Evolutionary conservation across 768 basidiomycete species (phyloP), one percentile per base, ranked within the genome.

Genomic region (Leccinellum albellum): DNA sequence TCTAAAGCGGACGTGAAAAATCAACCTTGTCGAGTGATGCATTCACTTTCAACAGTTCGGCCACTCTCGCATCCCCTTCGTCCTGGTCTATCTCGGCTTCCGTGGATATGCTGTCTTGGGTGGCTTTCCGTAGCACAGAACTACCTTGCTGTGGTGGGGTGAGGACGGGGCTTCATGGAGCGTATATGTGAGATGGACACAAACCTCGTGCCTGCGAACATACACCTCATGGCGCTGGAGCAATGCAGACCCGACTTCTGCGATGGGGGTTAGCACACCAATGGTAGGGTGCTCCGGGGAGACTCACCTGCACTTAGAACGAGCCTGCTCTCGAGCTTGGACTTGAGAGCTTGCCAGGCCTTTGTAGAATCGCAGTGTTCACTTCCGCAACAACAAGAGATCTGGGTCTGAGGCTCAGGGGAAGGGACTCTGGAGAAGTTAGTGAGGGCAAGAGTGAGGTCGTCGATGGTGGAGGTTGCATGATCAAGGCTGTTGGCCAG

Each of bases 221-320:
- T 91, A 91, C 3, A 88, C 89, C 74, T 95, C 94, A 68, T 95
- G 92, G 58, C 87, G 78, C 66, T 89, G 85, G 49, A 97, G 72
- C 48, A 97, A 74, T 4, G 94, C 94, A 71, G 94, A 91, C 13
- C 94, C 94, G 28, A 96, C 87, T 79, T 95, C 93, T 93, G 62
- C 26, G 56, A 46, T 9, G 50, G 23, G 55, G 31, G 35, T 64
- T 52, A 60, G 37, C 35, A 50, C 46, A 33, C 28, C 32, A n/a
- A n/a, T 24, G 23, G 46, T 24, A n/a, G 50, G 33, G 54, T 51
- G n/a, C 17, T 28, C 14, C 44, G 58, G 47, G 53, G 23, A 28
- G 32, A 78, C 88, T 65, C 66, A 94, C 94, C 92, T 66, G 91
- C 94, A 69, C 92, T 92, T 54, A 96, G 78, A 55, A 87, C 83